A percentile compares a stretch with the other conserved stretches of the same genome.
Conservation (phyloP, 1,284 basidiomycete species). For the Cronartium quercuum region DNA sequence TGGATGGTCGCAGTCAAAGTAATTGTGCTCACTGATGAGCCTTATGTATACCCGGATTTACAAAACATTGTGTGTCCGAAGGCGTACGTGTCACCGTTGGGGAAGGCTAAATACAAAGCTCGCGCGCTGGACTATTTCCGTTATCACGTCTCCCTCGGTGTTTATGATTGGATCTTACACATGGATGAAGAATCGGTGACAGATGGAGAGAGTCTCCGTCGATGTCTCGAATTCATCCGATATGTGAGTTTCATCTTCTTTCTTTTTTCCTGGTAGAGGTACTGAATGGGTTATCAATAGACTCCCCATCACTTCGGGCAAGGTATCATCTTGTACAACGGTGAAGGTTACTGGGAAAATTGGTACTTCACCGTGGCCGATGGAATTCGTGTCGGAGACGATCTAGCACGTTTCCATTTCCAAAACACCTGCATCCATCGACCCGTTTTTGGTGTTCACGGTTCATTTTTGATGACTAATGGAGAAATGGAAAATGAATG, state of each 20-base stretch:
- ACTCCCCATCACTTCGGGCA: slow-evolving; percentile 52
- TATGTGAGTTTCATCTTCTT: slow-evolving; percentile 40
- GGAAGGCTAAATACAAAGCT: slow-evolving; percentile 52
- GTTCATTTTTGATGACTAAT: slow-evolving; percentile 52
- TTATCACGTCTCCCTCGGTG: slow-evolving; percentile 50
- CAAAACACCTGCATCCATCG: slow-evolving; percentile 51
- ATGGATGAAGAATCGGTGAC: slow-evolving; percentile 52
- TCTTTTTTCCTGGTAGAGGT: neutral
- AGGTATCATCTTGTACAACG: slow-evolving; percentile 52
- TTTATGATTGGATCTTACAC: slow-evolving; percentile 51
- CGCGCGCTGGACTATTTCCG: slow-evolving; percentile 52
- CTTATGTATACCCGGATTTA: slow-evolving; percentile 51
- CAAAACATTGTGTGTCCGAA: slow-evolving; percentile 52
- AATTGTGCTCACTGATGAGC: slow-evolving; percentile 51
- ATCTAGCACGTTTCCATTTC: slow-evolving; percentile 52
- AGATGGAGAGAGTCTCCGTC: slow-evolving; percentile 50
- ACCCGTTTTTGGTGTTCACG: slow-evolving; percentile 52
- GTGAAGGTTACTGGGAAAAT: slow-evolving; percentile 52
- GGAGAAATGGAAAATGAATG: slow-evolving; percentile 52
- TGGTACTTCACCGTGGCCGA: slow-evolving; percentile 53
- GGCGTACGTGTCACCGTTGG: slow-evolving; percentile 50
- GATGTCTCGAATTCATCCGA: slow-evolving; percentile 51
- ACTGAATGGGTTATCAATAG: neutral
- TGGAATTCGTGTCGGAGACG: slow-evolving; percentile 52
- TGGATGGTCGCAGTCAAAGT: slow-evolving; percentile 45